Conservation (phyloP, 768 basidiomycete genomes). For the Hypholoma sublateritium region DNA sequence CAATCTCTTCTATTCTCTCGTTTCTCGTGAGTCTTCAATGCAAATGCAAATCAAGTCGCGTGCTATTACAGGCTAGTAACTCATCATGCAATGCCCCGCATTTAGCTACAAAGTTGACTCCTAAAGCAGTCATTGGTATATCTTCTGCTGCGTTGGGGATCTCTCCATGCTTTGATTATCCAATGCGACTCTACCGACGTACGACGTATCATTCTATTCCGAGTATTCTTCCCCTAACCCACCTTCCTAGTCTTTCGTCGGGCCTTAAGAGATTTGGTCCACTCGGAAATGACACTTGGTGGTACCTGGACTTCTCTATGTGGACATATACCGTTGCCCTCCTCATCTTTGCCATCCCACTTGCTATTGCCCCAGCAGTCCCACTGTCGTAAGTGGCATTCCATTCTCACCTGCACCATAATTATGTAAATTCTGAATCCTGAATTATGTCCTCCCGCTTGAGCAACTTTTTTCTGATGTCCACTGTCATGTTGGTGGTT, state of each 20-base stretch:
- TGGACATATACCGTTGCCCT: slow-evolving; percentile 30
- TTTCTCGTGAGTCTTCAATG: slow-evolving; percentile 16
- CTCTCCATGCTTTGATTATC: slow-evolving; percentile 31
- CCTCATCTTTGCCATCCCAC: slow-evolving; percentile 27
- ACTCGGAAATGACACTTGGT: slow-evolving; percentile 26
- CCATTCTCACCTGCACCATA: not conserved
- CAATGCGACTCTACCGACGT: slow-evolving; percentile 29
- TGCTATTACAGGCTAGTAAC: not conserved
- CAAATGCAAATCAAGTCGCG: not conserved
- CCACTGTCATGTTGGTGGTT: slow-evolving; percentile 31
- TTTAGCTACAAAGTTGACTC: slow-evolving; percentile 22
- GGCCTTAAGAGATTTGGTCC: slow-evolving; percentile 24
- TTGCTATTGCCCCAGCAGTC: slow-evolving; percentile 27
- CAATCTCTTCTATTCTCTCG: slow-evolving; percentile 28
- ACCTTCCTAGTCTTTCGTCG: slow-evolving; percentile 18
- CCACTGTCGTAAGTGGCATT: slow-evolving; percentile 20
- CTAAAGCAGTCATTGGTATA: slow-evolving; percentile 26
- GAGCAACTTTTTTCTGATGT: slow-evolving; percentile 32
- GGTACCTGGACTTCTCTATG: slow-evolving; percentile 33
- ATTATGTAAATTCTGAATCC: too few species aligned
- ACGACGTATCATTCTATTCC: slow-evolving; percentile 1
- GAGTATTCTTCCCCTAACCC: not conserved
- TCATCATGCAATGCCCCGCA: not conserved
- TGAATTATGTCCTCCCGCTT: not conserved
- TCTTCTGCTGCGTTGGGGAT: slow-evolving; percentile 28